Percentiles rank a stretch among this genome's conserved stretches.
Evolutionary conservation across 768 basidiomycete genomes (phyloP).

Genomic region (Termitomyces sp.): DNA sequence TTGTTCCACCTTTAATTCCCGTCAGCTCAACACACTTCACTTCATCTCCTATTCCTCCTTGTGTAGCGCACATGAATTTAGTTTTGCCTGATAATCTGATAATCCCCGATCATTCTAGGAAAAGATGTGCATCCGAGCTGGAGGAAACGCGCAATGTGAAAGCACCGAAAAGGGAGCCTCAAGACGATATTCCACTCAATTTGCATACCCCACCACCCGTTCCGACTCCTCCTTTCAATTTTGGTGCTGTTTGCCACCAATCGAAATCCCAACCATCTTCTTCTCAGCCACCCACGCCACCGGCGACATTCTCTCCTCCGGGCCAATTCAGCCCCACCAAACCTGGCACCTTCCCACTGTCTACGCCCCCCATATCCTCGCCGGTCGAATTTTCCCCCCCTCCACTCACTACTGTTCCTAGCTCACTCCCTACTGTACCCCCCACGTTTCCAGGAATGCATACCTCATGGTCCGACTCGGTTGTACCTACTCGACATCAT

Average conservation of each 20-base stretch:
- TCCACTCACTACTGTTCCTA: slow-evolving; percentile 8
- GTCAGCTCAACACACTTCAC: not conserved
- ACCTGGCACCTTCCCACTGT: slow-evolving; percentile 17
- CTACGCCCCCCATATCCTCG: slow-evolving; percentile 15
- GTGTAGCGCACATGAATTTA: slow-evolving; percentile 18
- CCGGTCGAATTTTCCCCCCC: slow-evolving; percentile 16
- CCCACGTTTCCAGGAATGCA: slow-evolving; percentile 26
- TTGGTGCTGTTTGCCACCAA: slow-evolving; percentile 10
- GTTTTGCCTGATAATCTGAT: slow-evolving; percentile 14
- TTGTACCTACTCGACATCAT: slow-evolving; percentile 32
- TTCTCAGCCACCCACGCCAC: slow-evolving; percentile 31
- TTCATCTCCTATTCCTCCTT: slow-evolving; percentile 9
- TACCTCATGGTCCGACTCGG: slow-evolving; percentile 34
- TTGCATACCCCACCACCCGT: slow-evolving; percentile 14
- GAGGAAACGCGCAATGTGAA: slow-evolving; percentile 38
- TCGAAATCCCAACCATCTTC: slow-evolving; percentile 21
- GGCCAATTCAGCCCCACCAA: slow-evolving; percentile 22
- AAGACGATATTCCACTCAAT: slow-evolving; percentile 33
- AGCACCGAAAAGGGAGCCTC: slow-evolving; percentile 42
- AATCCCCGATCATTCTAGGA: slow-evolving; percentile 34
- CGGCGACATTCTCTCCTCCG: slow-evolving; percentile 22
- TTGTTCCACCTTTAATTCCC: not conserved
- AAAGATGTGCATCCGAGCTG: slow-evolving; percentile 37
- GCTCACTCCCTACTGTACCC: slow-evolving; percentile 7
- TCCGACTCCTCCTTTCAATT: slow-evolving; percentile 10